A percentile compares a stretch with the other conserved stretches of the same genome.
These are phyloP conservation scores for Fonsecaea monophora DNA, from an alignment of 2,329 filamentous ascomycete species.

Conservation along the genomic window DNA sequence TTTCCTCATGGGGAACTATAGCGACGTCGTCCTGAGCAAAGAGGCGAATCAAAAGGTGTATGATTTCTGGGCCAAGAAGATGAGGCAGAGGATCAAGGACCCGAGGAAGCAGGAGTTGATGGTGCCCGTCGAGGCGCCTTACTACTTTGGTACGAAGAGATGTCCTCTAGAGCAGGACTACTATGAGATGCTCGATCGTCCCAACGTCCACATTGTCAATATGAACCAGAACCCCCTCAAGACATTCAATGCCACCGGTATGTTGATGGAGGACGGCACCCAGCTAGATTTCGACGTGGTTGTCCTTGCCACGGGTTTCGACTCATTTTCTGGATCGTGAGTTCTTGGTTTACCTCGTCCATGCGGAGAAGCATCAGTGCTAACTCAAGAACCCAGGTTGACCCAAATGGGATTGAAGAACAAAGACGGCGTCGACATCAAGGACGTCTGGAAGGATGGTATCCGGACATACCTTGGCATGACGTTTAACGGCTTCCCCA, in stretches of 20 bases:
- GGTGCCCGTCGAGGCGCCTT: constrained; percentile 60
- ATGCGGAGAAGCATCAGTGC: neutral
- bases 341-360: neutral
- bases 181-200: constrained; percentile 57
- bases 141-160: constrained; percentile 64
- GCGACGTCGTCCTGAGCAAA: constrained; percentile 55
- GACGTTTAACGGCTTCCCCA: constrained; percentile 53
- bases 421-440: constrained; percentile 43
- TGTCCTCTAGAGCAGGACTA: constrained; percentile 58
- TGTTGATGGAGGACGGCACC: constrained; percentile 32
- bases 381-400: constrained; percentile 39
- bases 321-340: constrained; percentile 48
- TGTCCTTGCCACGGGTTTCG: constrained; percentile 55
- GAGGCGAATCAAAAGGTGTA: constrained; percentile 63
- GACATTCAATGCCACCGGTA: constrained; percentile 31
- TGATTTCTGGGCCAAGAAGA: constrained; percentile 63
- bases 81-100: constrained; percentile 59
- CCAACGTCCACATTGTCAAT: constrained; percentile 57
- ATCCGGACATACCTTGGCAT: constrained; percentile 54
- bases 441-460: constrained; percentile 48
- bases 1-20: constrained; percentile 60
- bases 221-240: constrained; percentile 48
- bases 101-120: constrained; percentile 59
- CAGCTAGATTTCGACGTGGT: constrained; percentile 49
- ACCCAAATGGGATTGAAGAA: constrained; percentile 50